These are phyloP conservation scores for Euphorbia celastroides DNA, from an alignment of 441 rosid genomes.

Conservation along the genomic window DNA sequence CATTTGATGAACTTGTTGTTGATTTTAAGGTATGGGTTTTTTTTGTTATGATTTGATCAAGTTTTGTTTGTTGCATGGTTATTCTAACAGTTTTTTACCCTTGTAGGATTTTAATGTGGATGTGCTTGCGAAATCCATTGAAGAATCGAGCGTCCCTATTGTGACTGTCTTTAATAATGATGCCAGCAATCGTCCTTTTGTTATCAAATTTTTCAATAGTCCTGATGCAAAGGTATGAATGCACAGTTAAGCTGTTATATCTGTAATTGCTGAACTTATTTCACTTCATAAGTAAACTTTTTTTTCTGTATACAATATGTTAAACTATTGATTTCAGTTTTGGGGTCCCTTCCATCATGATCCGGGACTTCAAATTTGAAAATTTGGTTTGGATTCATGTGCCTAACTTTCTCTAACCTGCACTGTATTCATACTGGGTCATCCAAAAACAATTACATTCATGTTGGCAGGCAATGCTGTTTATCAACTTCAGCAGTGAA, in stretches of 20 bases:
- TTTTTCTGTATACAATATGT: not conserved
- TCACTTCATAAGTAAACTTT: not conserved
- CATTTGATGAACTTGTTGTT: slow-evolving; percentile 85
- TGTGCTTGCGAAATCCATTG: slow-evolving; percentile 70
- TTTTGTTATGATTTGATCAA: not conserved
- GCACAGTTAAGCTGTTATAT: not conserved
- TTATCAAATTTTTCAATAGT: slow-evolving; percentile 73
- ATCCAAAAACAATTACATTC: slow-evolving; percentile 19
- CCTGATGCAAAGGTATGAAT: slow-evolving; percentile 55
- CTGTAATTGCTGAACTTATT: not conserved
- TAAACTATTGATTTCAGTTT: not conserved
- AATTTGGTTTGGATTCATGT: not conserved
- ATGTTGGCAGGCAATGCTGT: slow-evolving; percentile 70
- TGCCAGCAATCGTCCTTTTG: slow-evolving; percentile 72
- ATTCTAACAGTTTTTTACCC: slow-evolving; percentile 20
- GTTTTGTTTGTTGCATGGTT: not conserved
- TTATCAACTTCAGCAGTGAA: slow-evolving; percentile 55
- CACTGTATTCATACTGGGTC: not conserved
- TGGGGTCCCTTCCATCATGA: not conserved
- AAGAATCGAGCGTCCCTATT: slow-evolving; percentile 61
- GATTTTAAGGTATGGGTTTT: slow-evolving; percentile 61
- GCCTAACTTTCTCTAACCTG: not conserved
- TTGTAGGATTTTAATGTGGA: slow-evolving; percentile 68
- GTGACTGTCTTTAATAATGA: slow-evolving; percentile 74
- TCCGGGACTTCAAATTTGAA: not conserved